These are phyloP conservation scores for Candida khao-thaluensis DNA, from an alignment of 805 yeast species.

Conservation along the genomic window DNA sequence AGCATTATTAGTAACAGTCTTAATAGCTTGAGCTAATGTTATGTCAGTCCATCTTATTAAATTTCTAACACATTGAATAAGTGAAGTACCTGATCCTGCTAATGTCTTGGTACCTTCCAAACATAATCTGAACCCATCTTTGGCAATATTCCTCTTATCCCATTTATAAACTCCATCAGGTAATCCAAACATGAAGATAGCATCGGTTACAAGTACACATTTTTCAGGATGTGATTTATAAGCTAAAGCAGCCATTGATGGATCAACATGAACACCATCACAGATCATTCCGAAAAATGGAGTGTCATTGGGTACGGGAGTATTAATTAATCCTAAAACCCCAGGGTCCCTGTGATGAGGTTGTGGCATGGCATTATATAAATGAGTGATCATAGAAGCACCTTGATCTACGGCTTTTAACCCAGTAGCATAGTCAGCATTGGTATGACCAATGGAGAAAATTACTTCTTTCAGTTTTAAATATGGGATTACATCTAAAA, in stretches of 20 bases:
- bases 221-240: conserved; percentile 53
- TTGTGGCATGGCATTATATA: conserved; percentile 62
- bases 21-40: conserved; percentile 51
- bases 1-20: conserved; percentile 54
- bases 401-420: conserved; percentile 49
- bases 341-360: conserved; percentile 62
- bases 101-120: conserved; percentile 55
- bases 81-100: conserved; percentile 62
- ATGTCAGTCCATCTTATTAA: conserved; percentile 50
- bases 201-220: conserved; percentile 57
- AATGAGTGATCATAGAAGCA: conserved; percentile 59
- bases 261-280: conserved; percentile 62
- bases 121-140: conserved; percentile 45
- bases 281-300: conserved; percentile 57
- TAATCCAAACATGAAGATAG: conserved; percentile 56
- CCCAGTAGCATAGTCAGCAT: conserved; percentile 38
- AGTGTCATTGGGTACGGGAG: conserved; percentile 23
- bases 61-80: conserved; percentile 51
- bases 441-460: conserved; percentile 50
- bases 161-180: conserved; percentile 57
- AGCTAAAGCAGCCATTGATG: conserved; percentile 49
- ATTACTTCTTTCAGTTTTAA: conserved; percentile 32
- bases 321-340: conserved; percentile 47
- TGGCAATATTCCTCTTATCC: conserved; percentile 48
- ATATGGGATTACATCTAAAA: conserved; percentile 41